phyloP scores from a whole-genome alignment of 495 filamentous ascomycete genomes.

The Aspergillus bertholletiae region DNA sequence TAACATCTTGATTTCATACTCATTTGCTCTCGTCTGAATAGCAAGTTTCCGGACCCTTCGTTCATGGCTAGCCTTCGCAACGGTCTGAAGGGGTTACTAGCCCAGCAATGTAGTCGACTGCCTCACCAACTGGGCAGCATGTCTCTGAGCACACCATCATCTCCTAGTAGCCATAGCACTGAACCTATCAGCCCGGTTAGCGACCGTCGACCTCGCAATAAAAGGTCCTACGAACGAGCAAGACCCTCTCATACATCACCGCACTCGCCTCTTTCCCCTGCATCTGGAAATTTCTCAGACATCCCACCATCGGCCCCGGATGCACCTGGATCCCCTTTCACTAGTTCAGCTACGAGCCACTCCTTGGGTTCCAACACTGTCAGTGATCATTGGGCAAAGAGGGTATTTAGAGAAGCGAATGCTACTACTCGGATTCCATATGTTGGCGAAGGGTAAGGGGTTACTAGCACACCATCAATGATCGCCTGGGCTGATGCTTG shows the following conservation, averaged over 20 bases:
- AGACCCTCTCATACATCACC: slow-evolving; percentile 31
- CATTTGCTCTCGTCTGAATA: slow-evolving; percentile 1
- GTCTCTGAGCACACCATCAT: slow-evolving; percentile 27
- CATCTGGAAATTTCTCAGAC: slow-evolving; percentile 30
- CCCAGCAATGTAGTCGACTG: slow-evolving; percentile 35
- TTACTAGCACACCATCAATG: background rate
- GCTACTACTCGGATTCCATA: slow-evolving; percentile 37
- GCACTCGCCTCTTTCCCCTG: slow-evolving; percentile 30
- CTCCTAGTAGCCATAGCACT: slow-evolving; percentile 26
- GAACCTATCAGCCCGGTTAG: slow-evolving; percentile 27
- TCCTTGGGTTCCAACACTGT: slow-evolving; percentile 28
- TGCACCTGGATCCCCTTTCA: slow-evolving; percentile 37
- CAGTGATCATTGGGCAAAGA: slow-evolving; percentile 50
- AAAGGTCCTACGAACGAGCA: slow-evolving; percentile 38
- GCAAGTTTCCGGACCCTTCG: slow-evolving; percentile 24
- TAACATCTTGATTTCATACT: background rate
- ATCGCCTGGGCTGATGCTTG: slow-evolving; percentile 15
- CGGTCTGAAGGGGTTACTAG: slow-evolving; percentile 31
- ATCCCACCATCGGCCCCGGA: slow-evolving; percentile 38
- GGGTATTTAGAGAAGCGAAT: slow-evolving; percentile 41
- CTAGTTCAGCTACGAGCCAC: slow-evolving; percentile 35
- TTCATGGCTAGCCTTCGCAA: slow-evolving; percentile 33
- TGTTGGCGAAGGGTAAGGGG: slow-evolving; percentile 38
- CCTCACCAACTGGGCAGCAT: slow-evolving; percentile 34
- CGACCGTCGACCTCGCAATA: slow-evolving; percentile 28